Evolutionary conservation across 768 basidiomycete species (phyloP).

Genomic region (Tylopilus rubrobrunneus): DNA sequence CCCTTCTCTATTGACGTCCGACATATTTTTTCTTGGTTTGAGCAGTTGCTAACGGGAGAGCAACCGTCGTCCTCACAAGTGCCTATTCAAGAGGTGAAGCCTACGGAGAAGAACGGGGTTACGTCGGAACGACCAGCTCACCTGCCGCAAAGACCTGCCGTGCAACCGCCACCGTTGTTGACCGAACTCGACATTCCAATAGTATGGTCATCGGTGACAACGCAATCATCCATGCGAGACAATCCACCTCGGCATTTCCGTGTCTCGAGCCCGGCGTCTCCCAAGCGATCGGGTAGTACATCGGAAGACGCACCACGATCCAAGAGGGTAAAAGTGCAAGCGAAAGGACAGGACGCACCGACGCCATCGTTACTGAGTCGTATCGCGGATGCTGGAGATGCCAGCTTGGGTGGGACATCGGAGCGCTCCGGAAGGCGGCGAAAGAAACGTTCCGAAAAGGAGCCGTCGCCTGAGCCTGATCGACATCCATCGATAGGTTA

Average conservation of each 20-base stretch:
- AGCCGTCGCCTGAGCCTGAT: constrained; percentile 27
- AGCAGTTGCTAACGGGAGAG: constrained; percentile 38
- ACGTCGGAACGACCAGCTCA: constrained; percentile 23
- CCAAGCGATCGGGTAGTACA: constrained; percentile 24
- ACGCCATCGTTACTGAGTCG: constrained; percentile 45
- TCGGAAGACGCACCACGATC: constrained; percentile 31
- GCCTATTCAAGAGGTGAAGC: constrained; percentile 10
- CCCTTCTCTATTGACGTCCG: constrained; percentile 35
- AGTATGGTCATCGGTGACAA: constrained; percentile 8
- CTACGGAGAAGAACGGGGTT: constrained; percentile 12
- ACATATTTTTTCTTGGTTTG: constrained; percentile 40
- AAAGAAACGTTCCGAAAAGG: constrained; percentile 19
- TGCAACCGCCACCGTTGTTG: constrained; percentile 10
- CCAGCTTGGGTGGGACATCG: constrained; percentile 10
- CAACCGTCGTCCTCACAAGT: constrained; percentile 17
- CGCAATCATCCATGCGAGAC: constrained; percentile 14
- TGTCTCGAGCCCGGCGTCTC: constrained; percentile 11
- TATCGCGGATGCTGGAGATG: constrained; percentile 27
- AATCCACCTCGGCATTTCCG: constrained; percentile 2
- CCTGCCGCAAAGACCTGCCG: constrained; percentile 23
- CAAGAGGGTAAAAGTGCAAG: constrained; percentile 32
- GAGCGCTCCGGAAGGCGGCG: constrained; percentile 20
- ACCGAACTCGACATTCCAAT: constrained; percentile 13
- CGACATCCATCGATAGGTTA: constrained; percentile 39
- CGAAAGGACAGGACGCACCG: constrained; percentile 25